These are phyloP conservation scores for Leccinum sublutescens DNA, from an alignment of 768 basidiomycete genomes.

Conservation along the genomic window DNA sequence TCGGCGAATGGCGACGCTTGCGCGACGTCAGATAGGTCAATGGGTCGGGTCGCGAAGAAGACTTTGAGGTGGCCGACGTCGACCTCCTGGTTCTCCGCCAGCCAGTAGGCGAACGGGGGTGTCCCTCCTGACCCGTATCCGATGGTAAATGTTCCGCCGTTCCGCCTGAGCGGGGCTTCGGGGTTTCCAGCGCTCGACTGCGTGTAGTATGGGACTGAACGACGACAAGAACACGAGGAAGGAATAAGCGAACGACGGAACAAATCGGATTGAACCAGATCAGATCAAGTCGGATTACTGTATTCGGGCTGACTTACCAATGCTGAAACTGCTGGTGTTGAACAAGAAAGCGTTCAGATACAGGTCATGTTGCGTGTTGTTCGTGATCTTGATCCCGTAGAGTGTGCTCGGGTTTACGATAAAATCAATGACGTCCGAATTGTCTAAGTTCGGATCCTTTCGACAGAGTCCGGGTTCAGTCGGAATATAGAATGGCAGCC, in stretches of 20 bases:
- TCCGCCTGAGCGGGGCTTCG: neutral
- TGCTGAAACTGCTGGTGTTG: neutral
- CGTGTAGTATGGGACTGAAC: neutral
- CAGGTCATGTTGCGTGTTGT: constrained; percentile 2
- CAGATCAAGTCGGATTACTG: neutral
- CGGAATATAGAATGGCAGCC: neutral
- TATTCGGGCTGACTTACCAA: neutral
- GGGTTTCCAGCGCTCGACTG: neutral
- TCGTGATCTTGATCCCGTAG: constrained; percentile 7
- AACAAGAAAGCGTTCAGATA: neutral
- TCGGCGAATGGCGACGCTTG: neutral
- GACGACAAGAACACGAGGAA: neutral
- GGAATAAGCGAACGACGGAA: neutral
- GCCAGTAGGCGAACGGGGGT: constrained; percentile 5
- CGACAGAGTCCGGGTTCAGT: neutral
- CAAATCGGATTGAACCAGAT: neutral
- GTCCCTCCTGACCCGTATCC: neutral
- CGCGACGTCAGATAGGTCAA: neutral
- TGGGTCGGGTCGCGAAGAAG: neutral
- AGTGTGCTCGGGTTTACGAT: neutral
- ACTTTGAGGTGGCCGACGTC: constrained; percentile 1
- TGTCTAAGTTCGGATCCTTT: neutral
- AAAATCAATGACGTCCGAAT: neutral
- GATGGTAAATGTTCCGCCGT: neutral
- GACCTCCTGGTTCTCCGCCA: neutral